Base-by-base conservation (phyloP, 257 asterid species). In the Mitragyna speciosa region DNA sequence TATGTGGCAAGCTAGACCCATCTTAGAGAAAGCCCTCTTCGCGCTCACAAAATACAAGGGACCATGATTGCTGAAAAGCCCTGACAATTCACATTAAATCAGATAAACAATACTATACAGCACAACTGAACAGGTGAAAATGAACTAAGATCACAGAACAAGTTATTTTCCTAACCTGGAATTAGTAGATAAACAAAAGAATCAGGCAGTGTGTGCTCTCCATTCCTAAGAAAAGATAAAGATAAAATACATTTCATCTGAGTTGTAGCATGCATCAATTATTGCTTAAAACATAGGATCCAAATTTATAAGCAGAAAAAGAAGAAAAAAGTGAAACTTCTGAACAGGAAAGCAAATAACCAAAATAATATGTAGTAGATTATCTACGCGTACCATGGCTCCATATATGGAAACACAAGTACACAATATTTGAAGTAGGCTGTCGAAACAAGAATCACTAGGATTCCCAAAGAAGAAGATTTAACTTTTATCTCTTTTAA, bases 1-100 rank as follows among this genome's bases (percentile, higher is more conserved):
- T 78, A 92, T 91, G 82, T 94, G 97, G 84, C 98, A 92, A 80
- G 94, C 95, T 65, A 94, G 88, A 47, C 98, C 98, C 98, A 89
- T 94, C 90, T 89, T 91, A 22, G 97, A 94, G 88, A 94, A 91
- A 83, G 90, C 91, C 83, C 86, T 90, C 82, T 94, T 94, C 79
- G 92, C 86, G 91, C 92, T 91, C 64, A 90, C 94, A 76, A 92
- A 94, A 80, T 94, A 94, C 73, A 92, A 84, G 67, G 98, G 98
- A 9, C 97, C 95, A 41, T 87, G 97, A 85, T 94, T 94, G 89
- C 99, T 95, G 83, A 95, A 91, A 82, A 93, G 96, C 79, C 99
- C 98, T 93, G 84, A 70, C 59, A 81, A 84, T 77, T 78, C 74
- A 78, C 24, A 61, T 17, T 67, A 30, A 67, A 51, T 59, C 68